phyloP scores from a whole-genome alignment of 192 early-diverging fungal genomes.

The Chytriomyces sp. region DNA sequence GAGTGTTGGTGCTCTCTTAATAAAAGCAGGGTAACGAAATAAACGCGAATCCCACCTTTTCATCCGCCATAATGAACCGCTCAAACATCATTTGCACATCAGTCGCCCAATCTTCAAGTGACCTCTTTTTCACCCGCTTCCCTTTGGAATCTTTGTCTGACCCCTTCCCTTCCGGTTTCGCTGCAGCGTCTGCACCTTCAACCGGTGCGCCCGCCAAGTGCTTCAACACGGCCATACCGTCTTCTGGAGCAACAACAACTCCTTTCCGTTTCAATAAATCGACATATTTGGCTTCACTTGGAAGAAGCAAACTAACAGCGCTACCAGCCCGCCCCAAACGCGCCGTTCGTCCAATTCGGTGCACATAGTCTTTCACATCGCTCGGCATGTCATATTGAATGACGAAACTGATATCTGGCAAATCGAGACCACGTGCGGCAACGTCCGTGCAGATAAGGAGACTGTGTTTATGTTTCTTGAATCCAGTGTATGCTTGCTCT shows the following conservation, averaged over 20 bases:
- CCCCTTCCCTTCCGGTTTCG: not conserved
- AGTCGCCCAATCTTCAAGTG: slow-evolving; percentile 57
- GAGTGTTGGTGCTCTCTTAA: not conserved
- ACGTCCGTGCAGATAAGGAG: slow-evolving; percentile 96
- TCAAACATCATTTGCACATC: slow-evolving; percentile 73
- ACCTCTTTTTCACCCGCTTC: slow-evolving; percentile 53
- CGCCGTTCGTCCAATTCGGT: slow-evolving; percentile 96
- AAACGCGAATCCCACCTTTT: slow-evolving; percentile 56
- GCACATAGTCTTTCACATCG: slow-evolving; percentile 94
- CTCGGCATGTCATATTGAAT: slow-evolving; percentile 96
- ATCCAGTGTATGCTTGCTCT: slow-evolving; percentile 74
- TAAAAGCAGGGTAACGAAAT: slow-evolving; percentile 26
- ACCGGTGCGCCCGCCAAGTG: slow-evolving; percentile 12
- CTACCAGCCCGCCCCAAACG: slow-evolving; percentile 88
- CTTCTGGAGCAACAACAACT: slow-evolving; percentile 19
- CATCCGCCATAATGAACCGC: slow-evolving; percentile 68
- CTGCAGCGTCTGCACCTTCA: slow-evolving; percentile 27
- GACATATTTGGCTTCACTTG: slow-evolving; percentile 73
- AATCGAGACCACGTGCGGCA: slow-evolving; percentile 95
- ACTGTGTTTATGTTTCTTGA: slow-evolving; percentile 62
- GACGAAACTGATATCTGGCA: slow-evolving; percentile 89
- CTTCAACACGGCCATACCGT: slow-evolving; percentile 29
- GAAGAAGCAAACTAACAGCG: slow-evolving; percentile 85
- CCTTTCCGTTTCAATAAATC: slow-evolving; percentile 76
- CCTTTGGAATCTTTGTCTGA: not conserved